These are phyloP conservation scores for Fibroporia radiculosa DNA, from an alignment of 768 basidiomycete genomes.

Conservation along the genomic window DNA sequence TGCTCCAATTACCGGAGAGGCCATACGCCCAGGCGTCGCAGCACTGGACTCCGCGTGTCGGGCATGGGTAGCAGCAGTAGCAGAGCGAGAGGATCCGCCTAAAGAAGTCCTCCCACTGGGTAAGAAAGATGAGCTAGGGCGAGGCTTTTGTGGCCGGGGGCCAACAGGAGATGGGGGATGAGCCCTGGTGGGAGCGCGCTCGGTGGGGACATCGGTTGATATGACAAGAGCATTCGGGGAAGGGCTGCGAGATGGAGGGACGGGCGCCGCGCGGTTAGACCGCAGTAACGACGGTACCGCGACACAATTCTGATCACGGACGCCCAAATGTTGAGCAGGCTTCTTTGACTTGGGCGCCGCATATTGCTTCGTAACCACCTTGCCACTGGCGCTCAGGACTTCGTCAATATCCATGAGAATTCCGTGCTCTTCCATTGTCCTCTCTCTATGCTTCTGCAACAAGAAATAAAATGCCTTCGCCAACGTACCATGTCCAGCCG, in stretches of 20 bases:
- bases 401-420: constrained; percentile 32
- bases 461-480: constrained; percentile 90
- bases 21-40: too few species aligned
- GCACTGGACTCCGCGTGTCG: too few species aligned
- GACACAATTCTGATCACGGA: constrained; percentile 6
- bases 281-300: constrained; percentile 11
- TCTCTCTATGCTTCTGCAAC: constrained; percentile 67
- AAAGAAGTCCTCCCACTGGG: neutral
- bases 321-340: neutral
- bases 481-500: constrained; percentile 60
- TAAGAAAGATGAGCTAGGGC: constrained; percentile 11
- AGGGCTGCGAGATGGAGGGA: constrained; percentile 23
- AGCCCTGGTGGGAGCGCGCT: constrained; percentile 26
- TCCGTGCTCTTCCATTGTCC: constrained; percentile 47
- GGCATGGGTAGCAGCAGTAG: too few species aligned
- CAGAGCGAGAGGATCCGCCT: too few species aligned
- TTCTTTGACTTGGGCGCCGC: constrained; percentile 29
- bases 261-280: constrained; percentile 21
- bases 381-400: constrained; percentile 18
- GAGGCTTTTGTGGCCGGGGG: constrained; percentile 32
- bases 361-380: constrained; percentile 34
- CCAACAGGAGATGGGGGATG: constrained; percentile 44
- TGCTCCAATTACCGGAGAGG: too few species aligned
- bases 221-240: constrained; percentile 18
- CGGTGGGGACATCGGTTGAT: constrained; percentile 9